Percentiles rank a stretch among this genome's conserved stretches.
Conservation (phyloP, 1,284 basidiomycete genomes). For the Vanrija sp. region DNA sequence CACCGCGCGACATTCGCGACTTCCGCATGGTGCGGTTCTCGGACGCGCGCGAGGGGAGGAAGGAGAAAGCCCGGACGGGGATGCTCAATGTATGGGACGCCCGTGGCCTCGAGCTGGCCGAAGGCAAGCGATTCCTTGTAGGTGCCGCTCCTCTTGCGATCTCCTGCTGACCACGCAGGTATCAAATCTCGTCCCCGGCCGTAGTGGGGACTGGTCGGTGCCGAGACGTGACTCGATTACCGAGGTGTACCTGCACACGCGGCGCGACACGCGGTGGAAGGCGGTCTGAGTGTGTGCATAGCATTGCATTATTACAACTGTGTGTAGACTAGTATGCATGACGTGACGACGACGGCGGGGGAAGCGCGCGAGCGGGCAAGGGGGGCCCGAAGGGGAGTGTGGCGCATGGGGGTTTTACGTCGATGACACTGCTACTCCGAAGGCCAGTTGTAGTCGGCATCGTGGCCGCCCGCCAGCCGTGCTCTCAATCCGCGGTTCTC, state of each 20-base stretch:
- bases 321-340: too few species aligned
- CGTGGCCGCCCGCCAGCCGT: too few species aligned
- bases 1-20: slow-evolving; percentile 69
- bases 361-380: too few species aligned
- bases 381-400: too few species aligned
- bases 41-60: slow-evolving; percentile 61
- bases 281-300: slow-evolving; percentile 4
- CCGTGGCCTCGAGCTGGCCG: slow-evolving; percentile 57
- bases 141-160: background rate
- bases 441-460: too few species aligned
- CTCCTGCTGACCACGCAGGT: slow-evolving; percentile 48
- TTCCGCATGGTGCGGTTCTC: slow-evolving; percentile 74
- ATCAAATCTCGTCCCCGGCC: slow-evolving; percentile 61
- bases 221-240: slow-evolving; percentile 39
- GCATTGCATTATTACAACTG: too few species aligned
- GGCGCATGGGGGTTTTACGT: too few species aligned
- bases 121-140: slow-evolving; percentile 67
- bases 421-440: too few species aligned
- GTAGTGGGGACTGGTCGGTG: slow-evolving; percentile 60
- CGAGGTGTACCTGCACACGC: slow-evolving; percentile 65
- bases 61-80: slow-evolving; percentile 57
- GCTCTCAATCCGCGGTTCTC: too few species aligned
- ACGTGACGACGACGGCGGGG: too few species aligned
- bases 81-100: slow-evolving; percentile 84
- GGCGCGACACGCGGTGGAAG: slow-evolving; percentile 60